phyloP scores from a whole-genome alignment of 2,329 filamentous ascomycete species.

The Fusarium newnesense region DNA sequence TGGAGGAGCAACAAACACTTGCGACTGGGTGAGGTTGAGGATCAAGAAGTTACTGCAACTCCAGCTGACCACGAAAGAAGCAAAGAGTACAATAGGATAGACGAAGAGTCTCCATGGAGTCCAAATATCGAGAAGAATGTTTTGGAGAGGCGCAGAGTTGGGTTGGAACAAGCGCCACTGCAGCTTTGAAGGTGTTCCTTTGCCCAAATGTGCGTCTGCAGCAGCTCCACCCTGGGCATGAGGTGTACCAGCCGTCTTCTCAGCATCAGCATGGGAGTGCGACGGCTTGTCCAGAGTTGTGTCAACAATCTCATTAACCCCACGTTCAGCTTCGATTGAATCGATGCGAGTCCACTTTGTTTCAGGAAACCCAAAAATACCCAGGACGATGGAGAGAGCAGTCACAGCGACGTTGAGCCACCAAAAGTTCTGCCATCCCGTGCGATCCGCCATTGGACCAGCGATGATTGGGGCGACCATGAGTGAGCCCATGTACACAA shows the following conservation, averaged over 20 bases:
- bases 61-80: conserved; percentile 9
- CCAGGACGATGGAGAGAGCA: background rate
- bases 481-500: conserved; percentile 16
- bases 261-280: background rate
- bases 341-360: background rate
- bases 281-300: background rate
- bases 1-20: conserved; percentile 2
- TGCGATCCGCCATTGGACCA: background rate
- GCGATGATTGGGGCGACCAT: conserved; percentile 14
- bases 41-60: conserved; percentile 15
- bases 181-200: background rate
- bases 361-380: conserved; percentile 1
- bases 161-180: background rate
- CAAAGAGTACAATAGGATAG: conserved; percentile 2
- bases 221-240: rapidly evolving
- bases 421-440: conserved; percentile 9
- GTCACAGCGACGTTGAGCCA: conserved; percentile 3
- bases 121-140: background rate
- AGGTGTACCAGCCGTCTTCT: background rate
- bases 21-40: conserved; percentile 4
- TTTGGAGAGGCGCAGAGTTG: background rate
- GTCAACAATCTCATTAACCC: background rate
- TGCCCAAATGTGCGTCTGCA: background rate
- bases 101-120: background rate
- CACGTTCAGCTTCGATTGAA: background rate